These are phyloP conservation scores for Oryza meyeriana DNA, from an alignment of 176 grass and related monocot species.

Conservation along the genomic window DNA sequence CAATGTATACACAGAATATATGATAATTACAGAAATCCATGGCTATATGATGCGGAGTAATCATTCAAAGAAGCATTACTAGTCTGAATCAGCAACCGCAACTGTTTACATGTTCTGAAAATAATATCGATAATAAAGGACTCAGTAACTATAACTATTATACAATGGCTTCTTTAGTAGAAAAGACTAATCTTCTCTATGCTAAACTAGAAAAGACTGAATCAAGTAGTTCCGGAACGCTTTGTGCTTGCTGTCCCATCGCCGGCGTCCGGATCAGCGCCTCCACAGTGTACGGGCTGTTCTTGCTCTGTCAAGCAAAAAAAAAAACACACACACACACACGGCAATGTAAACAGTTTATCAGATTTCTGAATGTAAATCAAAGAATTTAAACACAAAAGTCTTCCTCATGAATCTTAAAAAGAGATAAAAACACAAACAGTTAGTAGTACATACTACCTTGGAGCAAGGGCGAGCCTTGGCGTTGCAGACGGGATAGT, in stretches of 20 bases:
- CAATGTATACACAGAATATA: too few relatives aligned
- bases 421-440: too few relatives aligned
- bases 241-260: neutral
- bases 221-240: neutral
- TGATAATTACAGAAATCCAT: too few relatives aligned
- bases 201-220: neutral
- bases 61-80: too few relatives aligned
- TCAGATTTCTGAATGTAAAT: too few relatives aligned
- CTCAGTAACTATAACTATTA: too few relatives aligned
- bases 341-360: too few relatives aligned
- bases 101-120: neutral
- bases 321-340: neutral
- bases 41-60: too few relatives aligned
- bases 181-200: too few relatives aligned
- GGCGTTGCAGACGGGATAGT: conserved; percentile 52
- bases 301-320: conserved; percentile 44
- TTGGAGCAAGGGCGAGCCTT: conserved; percentile 30
- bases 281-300: conserved; percentile 46
- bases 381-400: too few relatives aligned
- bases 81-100: neutral
- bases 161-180: too few relatives aligned
- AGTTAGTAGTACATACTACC: neutral
- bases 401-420: too few relatives aligned
- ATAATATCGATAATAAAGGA: neutral
- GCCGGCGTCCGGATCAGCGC: conserved; percentile 41